Conservation (phyloP, 331 rosid genomes). For the Quercus lobata region DNA sequence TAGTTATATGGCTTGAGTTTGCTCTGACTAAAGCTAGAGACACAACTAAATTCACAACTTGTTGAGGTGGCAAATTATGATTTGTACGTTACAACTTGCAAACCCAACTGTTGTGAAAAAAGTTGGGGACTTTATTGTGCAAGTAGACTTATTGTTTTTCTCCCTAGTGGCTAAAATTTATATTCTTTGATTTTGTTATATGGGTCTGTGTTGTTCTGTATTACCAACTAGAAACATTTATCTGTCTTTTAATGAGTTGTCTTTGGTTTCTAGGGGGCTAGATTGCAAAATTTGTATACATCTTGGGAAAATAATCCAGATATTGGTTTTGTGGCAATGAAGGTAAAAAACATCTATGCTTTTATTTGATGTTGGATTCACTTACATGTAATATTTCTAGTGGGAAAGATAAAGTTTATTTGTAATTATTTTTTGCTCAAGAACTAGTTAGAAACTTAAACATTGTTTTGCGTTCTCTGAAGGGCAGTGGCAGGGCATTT, state of each 20-base stretch:
- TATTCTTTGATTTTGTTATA: background rate
- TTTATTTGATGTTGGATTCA: background rate
- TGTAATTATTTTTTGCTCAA: background rate
- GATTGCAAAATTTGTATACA: no score
- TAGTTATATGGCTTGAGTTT: no score
- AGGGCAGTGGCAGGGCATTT: slow-evolving; percentile 93
- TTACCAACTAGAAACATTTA: background rate
- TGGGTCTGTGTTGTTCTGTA: background rate
- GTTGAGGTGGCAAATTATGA: no score
- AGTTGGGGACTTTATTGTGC: no score
- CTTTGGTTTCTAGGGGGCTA: slow-evolving; percentile 42
- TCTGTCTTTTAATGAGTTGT: background rate
- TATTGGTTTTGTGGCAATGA: slow-evolving; percentile 68
- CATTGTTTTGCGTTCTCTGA: slow-evolving; percentile 18
- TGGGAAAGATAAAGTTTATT: background rate
- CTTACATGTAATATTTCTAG: background rate
- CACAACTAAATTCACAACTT: no score
- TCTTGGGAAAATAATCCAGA: no score
- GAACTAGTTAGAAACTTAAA: background rate
- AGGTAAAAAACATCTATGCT: slow-evolving; percentile 34
- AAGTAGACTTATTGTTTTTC: no score
- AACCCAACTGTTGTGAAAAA: no score
- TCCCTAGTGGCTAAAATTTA: background rate
- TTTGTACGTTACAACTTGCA: no score
- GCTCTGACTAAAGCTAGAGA: no score